A percentile compares a stretch with the other conserved stretches of the same genome.
Conservation (phyloP, 148 eudicot species). For the Rhododendron vialii region DNA sequence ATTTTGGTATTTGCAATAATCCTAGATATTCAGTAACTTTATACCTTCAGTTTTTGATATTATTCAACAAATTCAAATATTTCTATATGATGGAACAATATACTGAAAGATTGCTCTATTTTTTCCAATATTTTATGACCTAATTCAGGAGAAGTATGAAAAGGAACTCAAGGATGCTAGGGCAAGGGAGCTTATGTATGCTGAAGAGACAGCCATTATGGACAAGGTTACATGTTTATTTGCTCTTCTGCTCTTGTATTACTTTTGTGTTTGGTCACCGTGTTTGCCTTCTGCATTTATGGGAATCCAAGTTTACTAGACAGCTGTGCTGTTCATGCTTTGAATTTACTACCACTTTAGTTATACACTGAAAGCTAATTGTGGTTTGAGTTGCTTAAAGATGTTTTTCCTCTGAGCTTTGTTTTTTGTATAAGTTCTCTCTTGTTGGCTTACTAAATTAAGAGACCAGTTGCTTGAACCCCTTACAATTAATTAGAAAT, state of each 20-base stretch:
- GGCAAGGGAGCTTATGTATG: slow-evolving; percentile 92
- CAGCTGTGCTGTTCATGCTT: not conserved
- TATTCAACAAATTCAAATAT: not conserved
- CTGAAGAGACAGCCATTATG: slow-evolving; percentile 88
- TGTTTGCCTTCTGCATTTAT: not conserved
- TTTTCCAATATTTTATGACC: not conserved
- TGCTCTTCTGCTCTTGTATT: slow-evolving; percentile 5
- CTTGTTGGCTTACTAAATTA: not conserved
- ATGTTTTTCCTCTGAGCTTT: not conserved
- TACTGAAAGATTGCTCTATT: not conserved
- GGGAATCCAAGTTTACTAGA: slow-evolving; percentile 2
- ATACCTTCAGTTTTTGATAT: not conserved
- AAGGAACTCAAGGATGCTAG: slow-evolving; percentile 93
- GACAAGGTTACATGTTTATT: slow-evolving; percentile 62
- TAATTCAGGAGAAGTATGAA: slow-evolving; percentile 71
- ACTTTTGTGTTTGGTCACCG: not conserved
- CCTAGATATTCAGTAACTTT: not conserved
- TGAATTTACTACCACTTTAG: not conserved
- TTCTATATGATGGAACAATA: not conserved
- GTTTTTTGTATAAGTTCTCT: not conserved
- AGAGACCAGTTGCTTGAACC: not conserved
- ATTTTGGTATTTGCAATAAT: not conserved
- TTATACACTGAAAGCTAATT: not conserved
- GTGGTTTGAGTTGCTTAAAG: not conserved
- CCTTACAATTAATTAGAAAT: not conserved